phyloP scores from a whole-genome alignment of 306 rosid genomes.

The Castanea crenata region DNA sequence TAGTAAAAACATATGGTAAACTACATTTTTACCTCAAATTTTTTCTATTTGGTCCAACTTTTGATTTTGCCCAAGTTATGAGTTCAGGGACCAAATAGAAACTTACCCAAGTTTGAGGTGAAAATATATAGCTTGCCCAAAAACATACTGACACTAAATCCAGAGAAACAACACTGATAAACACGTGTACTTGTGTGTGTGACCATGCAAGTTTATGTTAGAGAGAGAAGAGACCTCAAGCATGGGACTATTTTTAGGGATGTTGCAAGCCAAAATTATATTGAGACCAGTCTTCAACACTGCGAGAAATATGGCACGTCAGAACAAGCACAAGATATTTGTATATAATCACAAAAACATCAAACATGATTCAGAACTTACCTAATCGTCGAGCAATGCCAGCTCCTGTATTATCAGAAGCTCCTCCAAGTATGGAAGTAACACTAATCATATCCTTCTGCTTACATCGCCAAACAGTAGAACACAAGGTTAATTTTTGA shows the following conservation, averaged over 20 bases:
- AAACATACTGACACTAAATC: not conserved
- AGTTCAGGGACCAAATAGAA: not conserved
- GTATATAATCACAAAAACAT: not conserved
- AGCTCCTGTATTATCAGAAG: conserved; percentile 83
- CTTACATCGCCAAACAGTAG: not conserved
- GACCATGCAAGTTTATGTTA: not conserved
- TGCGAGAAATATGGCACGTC: conserved; percentile 22
- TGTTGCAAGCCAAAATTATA: conserved; percentile 77
- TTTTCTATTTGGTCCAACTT: not conserved
- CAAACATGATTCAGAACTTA: conserved; percentile 19
- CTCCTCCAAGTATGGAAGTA: conserved; percentile 80
- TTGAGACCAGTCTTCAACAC: conserved; percentile 80
- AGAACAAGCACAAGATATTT: not conserved
- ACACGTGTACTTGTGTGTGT: not conserved
- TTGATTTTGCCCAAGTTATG: not conserved
- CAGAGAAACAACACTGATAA: no score
- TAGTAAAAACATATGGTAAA: not conserved
- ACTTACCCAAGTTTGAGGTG: not conserved
- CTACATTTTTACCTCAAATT: not conserved
- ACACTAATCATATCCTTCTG: conserved; percentile 64
- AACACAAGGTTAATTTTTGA: not conserved
- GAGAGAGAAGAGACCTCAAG: conserved; percentile 56
- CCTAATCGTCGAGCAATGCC: conserved; percentile 84
- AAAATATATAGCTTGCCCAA: not conserved
- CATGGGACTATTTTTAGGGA: conserved; percentile 73